phyloP scores from a whole-genome alignment of 192 early-diverging fungal species.

The Kickxella alabastrina region DNA sequence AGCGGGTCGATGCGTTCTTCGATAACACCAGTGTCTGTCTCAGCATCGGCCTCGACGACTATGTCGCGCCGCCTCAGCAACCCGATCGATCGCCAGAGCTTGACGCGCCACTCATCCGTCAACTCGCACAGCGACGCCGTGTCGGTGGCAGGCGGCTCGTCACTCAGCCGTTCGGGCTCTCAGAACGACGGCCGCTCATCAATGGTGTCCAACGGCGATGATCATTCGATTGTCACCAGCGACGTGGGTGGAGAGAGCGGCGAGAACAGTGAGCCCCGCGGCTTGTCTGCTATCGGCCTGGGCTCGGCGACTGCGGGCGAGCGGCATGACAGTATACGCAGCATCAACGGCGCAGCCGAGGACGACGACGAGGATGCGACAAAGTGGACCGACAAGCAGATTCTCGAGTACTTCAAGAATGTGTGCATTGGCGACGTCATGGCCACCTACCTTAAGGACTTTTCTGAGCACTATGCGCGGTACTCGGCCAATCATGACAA shows the following conservation, averaged over 20 bases:
- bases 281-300: not conserved
- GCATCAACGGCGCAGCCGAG: conserved; percentile 18
- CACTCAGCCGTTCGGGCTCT: conserved; percentile 19
- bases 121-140: conserved; percentile 15
- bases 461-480: conserved; percentile 49
- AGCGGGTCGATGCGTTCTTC: conserved; percentile 38
- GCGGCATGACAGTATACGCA: conserved; percentile 36
- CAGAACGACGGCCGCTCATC: conserved; percentile 21
- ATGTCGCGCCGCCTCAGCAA: conserved; percentile 40
- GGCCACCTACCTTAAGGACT: conserved; percentile 48
- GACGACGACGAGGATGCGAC: conserved; percentile 37
- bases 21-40: conserved; percentile 21
- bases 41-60: conserved; percentile 23
- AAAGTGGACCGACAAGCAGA: conserved; percentile 45
- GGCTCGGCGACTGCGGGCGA: not conserved
- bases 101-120: conserved; percentile 21
- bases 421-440: conserved; percentile 51
- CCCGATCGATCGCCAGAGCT: conserved; percentile 6
- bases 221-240: conserved; percentile 35
- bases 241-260: conserved; percentile 23
- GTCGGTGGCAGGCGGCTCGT: conserved; percentile 9
- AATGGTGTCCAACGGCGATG: conserved; percentile 24
- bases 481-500: conserved; percentile 53
- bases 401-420: conserved; percentile 46
- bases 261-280: conserved; percentile 13